These are phyloP conservation scores for Eucalyptus microcorys DNA, from an alignment of 345 rosid genomes.

Conservation along the genomic window DNA sequence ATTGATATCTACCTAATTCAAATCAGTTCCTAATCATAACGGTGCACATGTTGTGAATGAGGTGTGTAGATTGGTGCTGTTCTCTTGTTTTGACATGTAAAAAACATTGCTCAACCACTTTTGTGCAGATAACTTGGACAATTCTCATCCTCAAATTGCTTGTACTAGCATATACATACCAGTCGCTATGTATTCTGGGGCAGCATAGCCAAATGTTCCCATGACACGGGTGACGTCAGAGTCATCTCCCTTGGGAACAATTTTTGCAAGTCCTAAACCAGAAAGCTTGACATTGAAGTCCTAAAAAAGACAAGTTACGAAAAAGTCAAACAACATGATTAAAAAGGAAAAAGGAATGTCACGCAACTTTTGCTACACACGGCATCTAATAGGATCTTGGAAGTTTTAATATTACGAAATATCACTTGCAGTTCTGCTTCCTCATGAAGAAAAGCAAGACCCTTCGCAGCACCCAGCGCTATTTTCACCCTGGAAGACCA, in stretches of 20 bases:
- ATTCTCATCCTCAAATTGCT: not conserved
- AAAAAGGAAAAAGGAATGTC: too few relatives aligned
- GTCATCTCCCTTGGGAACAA: slow-evolving; percentile 54
- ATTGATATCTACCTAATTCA: not conserved
- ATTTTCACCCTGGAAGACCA: not conserved
- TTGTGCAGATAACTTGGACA: not conserved
- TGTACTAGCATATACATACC: slow-evolving; percentile 12
- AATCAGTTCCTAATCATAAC: not conserved
- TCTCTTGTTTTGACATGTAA: not conserved
- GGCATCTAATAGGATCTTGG: not conserved
- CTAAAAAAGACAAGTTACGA: not conserved
- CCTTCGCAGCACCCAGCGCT: not conserved
- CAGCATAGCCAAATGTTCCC: slow-evolving; percentile 62
- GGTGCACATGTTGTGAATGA: not conserved
- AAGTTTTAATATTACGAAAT: not conserved
- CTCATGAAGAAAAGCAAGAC: not conserved
- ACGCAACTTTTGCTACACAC: not conserved
- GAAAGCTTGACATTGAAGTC: not conserved
- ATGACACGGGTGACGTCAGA: slow-evolving; percentile 42
- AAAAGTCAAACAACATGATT: too few relatives aligned
- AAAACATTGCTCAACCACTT: not conserved
- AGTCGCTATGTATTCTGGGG: slow-evolving; percentile 57
- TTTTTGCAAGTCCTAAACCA: not conserved
- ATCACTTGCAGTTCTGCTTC: not conserved
- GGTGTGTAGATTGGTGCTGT: not conserved